Evolutionary conservation across 331 rosid genomes (phyloP).

Genomic region (Ulmus americana): DNA sequence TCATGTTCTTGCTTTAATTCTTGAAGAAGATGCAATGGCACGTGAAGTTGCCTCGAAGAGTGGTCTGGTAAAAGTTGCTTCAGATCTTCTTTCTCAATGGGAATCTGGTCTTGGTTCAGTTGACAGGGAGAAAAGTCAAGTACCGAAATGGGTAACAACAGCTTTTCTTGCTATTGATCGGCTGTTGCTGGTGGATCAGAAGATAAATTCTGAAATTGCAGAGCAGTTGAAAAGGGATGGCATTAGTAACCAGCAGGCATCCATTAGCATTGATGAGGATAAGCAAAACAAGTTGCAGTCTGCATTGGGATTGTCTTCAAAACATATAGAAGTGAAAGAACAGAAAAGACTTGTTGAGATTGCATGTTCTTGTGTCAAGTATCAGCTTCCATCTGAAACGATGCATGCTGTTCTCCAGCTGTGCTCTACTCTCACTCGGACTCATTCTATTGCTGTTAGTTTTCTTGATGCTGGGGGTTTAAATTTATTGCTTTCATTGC

Average conservation of each 20-base stretch:
- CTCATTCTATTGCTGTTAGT: slow-evolving; percentile 74
- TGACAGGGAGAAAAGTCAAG: slow-evolving; percentile 40
- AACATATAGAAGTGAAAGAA: slow-evolving; percentile 57
- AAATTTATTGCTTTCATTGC: slow-evolving; percentile 74
- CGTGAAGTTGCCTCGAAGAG: slow-evolving; percentile 75
- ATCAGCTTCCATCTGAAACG: slow-evolving; percentile 78
- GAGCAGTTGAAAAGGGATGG: slow-evolving; percentile 79
- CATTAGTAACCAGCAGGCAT: slow-evolving; percentile 40
- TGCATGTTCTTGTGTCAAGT: slow-evolving; percentile 79
- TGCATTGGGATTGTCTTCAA: slow-evolving; percentile 59
- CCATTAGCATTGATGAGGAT: slow-evolving; percentile 74
- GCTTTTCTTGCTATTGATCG: slow-evolving; percentile 93
- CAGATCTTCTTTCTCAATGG: slow-evolving; percentile 81
- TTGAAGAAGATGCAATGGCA: slow-evolving; percentile 72
- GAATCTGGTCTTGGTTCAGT: slow-evolving; percentile 49
- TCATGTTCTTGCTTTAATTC: slow-evolving; percentile 90
- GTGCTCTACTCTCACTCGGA: slow-evolving; percentile 84
- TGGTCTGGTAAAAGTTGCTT: slow-evolving; percentile 63
- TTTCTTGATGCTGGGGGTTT: slow-evolving; percentile 88
- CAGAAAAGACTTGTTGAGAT: slow-evolving; percentile 87
- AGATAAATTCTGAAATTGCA: slow-evolving; percentile 69
- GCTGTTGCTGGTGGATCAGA: slow-evolving; percentile 79
- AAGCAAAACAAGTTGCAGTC: slow-evolving; percentile 69
- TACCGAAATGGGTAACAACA: slow-evolving; percentile 89
- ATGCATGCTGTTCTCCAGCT: slow-evolving; percentile 84